A percentile compares a stretch with the other conserved stretches of the same genome.
phyloP scores from a whole-genome alignment of 2,329 filamentous ascomycete species.

The Diatrype stigma region DNA sequence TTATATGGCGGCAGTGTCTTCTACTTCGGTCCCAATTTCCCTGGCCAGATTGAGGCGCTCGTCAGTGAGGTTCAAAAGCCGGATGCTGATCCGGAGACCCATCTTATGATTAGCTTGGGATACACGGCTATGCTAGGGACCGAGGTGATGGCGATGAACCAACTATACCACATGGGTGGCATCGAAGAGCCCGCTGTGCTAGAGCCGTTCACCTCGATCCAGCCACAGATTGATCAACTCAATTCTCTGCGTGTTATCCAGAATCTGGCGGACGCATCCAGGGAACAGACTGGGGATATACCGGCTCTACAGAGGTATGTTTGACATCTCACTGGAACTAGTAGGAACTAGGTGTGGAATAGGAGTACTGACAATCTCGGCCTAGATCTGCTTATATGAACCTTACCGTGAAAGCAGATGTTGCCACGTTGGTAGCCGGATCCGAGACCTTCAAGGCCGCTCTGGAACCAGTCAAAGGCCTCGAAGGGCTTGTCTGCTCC shows the following conservation, averaged over 20 bases:
- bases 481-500: slow-evolving; percentile 6
- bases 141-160: background rate
- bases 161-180: background rate
- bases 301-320: background rate
- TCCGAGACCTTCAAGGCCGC: background rate
- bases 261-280: too few species aligned
- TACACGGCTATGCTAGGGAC: slow-evolving; percentile 10
- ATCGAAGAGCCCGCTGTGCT: background rate
- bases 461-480: slow-evolving; percentile 4
- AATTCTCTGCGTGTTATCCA: background rate
- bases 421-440: slow-evolving; percentile 2
- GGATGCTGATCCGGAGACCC: slow-evolving; percentile 12
- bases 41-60: slow-evolving; percentile 16
- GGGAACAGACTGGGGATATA: slow-evolving; percentile 7
- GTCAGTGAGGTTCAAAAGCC: slow-evolving; percentile 14
- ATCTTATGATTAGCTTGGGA: slow-evolving; percentile 19
- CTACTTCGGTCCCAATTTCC: slow-evolving; percentile 16
- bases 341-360: background rate
- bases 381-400: slow-evolving; percentile 11
- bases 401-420: slow-evolving; percentile 6
- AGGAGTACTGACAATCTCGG: background rate
- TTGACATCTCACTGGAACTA: background rate
- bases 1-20: slow-evolving; percentile 18
- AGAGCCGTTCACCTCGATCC: background rate
- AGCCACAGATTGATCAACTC: background rate